Percentiles rank a stretch among this genome's conserved stretches.
Conservation (phyloP, 306 rosid genomes). For the Castanea sativa region DNA sequence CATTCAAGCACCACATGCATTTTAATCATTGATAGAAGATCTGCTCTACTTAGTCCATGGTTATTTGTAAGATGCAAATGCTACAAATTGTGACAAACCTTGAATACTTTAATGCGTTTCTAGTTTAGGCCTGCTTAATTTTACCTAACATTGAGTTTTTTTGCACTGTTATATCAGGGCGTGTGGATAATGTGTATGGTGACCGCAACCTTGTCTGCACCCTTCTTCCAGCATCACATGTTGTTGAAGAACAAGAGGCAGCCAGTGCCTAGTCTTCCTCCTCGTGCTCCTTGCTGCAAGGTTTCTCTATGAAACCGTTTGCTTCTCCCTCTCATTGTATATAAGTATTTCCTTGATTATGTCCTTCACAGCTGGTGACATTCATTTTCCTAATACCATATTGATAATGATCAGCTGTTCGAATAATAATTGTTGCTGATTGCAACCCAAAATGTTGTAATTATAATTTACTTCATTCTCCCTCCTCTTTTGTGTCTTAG, state of each 20-base stretch:
- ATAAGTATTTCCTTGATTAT: slow-evolving; percentile 23
- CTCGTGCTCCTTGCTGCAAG: slow-evolving; percentile 18
- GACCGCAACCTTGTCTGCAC: slow-evolving; percentile 99
- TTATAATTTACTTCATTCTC: slow-evolving; percentile 11
- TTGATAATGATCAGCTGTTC: slow-evolving; percentile 20
- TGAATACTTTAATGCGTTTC: neutral
- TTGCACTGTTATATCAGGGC: slow-evolving; percentile 40
- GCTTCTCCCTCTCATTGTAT: slow-evolving; percentile 23
- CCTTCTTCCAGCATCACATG: slow-evolving; percentile 73
- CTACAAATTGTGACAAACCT: neutral
- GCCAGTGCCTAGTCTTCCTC: slow-evolving; percentile 65
- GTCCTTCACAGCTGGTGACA: slow-evolving; percentile 31
- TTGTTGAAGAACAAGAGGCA: slow-evolving; percentile 86
- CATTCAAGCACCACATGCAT: neutral
- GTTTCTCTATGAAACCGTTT: slow-evolving; percentile 6
- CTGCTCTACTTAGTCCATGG: neutral
- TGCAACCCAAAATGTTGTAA: slow-evolving; percentile 25
- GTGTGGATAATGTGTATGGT: slow-evolving; percentile 87
- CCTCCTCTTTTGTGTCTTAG: neutral
- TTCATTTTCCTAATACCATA: slow-evolving; percentile 20
- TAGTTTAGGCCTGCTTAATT: neutral
- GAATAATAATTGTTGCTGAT: slow-evolving; percentile 29
- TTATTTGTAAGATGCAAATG: neutral
- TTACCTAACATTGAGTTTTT: slow-evolving; percentile 2
- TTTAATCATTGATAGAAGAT: neutral